phyloP scores from a whole-genome alignment of 352 stramenopile species.

The Thalassiosira hispida region DNA sequence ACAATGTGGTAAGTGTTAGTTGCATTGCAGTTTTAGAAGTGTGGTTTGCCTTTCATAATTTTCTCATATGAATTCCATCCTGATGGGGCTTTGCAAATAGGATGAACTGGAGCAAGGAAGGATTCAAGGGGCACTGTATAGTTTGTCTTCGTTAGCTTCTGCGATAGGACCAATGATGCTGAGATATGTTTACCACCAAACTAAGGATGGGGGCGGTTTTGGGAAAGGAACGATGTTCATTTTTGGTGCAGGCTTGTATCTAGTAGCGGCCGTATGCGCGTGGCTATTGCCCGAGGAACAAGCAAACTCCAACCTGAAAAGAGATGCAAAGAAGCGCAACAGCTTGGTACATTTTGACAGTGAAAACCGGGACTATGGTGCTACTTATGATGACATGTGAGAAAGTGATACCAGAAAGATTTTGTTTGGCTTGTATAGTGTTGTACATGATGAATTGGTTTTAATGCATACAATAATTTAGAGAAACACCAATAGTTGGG shows the following conservation, averaged over 20 bases:
- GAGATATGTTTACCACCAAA: slow-evolving; percentile 65
- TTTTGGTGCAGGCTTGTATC: slow-evolving; percentile 64
- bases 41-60: neutral
- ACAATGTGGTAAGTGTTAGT: slow-evolving; percentile 71
- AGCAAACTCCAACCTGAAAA: slow-evolving; percentile 57
- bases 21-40: neutral
- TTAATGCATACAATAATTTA: too few species aligned
- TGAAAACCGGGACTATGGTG: slow-evolving; percentile 18
- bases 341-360: slow-evolving; percentile 4
- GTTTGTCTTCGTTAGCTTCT: slow-evolving; percentile 71
- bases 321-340: slow-evolving; percentile 26
- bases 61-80: neutral
- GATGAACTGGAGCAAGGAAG: slow-evolving; percentile 74
- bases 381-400: neutral
- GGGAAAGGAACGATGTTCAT: slow-evolving; percentile 80
- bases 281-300: slow-evolving; percentile 64
- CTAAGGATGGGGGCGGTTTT: slow-evolving; percentile 53
- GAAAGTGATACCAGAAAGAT: neutral
- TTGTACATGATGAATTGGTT: too few species aligned
- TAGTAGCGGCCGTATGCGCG: slow-evolving; percentile 62
- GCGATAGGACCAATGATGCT: slow-evolving; percentile 68
- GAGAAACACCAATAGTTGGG: too few species aligned
- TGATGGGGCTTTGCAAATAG: slow-evolving; percentile 20
- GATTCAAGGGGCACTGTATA: slow-evolving; percentile 84
- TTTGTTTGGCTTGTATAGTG: neutral